phyloP scores from a whole-genome alignment of 441 rosid species.

The Euphorbia neoarborescens region DNA sequence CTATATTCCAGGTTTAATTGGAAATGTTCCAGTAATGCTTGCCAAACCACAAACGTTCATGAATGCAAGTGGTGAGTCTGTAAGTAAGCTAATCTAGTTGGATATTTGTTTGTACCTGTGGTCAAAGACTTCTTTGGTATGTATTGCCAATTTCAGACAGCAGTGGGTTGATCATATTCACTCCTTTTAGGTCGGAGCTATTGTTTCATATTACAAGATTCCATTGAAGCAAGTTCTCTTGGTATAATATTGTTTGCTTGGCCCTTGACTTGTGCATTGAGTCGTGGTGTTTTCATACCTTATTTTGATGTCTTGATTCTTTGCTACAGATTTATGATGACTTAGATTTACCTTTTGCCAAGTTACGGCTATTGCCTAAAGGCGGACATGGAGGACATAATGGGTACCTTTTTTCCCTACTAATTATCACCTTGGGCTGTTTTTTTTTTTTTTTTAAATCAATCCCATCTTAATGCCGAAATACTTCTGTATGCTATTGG shows the following conservation, averaged over 20 bases:
- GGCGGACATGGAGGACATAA: constrained; percentile 99
- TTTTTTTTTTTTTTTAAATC: too few relatives aligned
- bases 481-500: background rate
- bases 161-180: constrained; percentile 19
- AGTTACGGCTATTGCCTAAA: constrained; percentile 79
- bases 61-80: constrained; percentile 94
- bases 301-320: constrained; percentile 11
- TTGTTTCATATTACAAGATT: constrained; percentile 77
- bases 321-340: constrained; percentile 71
- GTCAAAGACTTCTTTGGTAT: constrained; percentile 12
- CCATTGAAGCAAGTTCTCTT: constrained; percentile 86
- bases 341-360: constrained; percentile 85
- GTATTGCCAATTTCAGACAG: constrained; percentile 11
- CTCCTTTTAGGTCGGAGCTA: constrained; percentile 63
- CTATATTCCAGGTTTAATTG: constrained; percentile 50
- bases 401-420: constrained; percentile 41
- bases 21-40: constrained; percentile 73
- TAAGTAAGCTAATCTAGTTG: constrained; percentile 48
- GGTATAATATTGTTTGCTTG: constrained; percentile 36
- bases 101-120: constrained; percentile 19
- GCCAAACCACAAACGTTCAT: constrained; percentile 95
- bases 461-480: background rate
- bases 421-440: background rate
- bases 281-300: background rate
- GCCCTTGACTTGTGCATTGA: constrained; percentile 8